Conservation (phyloP, 805 yeast species). For the Nakazawaea holstii region DNA sequence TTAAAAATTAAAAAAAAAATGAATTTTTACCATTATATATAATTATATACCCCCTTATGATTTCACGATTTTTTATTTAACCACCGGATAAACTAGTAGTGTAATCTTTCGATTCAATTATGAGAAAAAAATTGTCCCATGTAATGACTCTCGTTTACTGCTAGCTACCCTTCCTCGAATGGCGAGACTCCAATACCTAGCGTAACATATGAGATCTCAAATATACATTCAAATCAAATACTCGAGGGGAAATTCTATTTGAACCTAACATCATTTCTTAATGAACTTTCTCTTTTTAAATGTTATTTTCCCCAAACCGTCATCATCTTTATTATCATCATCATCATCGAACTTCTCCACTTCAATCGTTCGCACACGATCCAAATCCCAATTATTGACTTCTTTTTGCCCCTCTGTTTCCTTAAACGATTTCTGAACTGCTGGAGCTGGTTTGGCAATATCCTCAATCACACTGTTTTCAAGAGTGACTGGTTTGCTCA, state of each 20-base stretch:
- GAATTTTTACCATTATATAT: neutral
- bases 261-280: neutral
- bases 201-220: too few species aligned
- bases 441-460: neutral
- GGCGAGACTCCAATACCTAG: too few species aligned
- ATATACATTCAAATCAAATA: too few species aligned
- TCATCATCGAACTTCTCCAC: neutral
- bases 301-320: neutral
- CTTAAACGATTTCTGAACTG: neutral
- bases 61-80: too few species aligned
- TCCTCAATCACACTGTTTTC: neutral
- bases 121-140: too few species aligned
- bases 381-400: slow-evolving; percentile 5
- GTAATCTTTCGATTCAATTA: too few species aligned
- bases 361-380: neutral
- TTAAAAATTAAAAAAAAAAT: neutral
- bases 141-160: too few species aligned
- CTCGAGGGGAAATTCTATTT: too few species aligned
- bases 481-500: neutral
- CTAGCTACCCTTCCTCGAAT: too few species aligned
- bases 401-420: slow-evolving; percentile 6
- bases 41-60: too few species aligned
- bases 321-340: neutral
- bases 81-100: too few species aligned
- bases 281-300: slow-evolving; percentile 1